phyloP scores from a whole-genome alignment of 2,329 filamentous ascomycete genomes.

The Daldinia sp. region DNA sequence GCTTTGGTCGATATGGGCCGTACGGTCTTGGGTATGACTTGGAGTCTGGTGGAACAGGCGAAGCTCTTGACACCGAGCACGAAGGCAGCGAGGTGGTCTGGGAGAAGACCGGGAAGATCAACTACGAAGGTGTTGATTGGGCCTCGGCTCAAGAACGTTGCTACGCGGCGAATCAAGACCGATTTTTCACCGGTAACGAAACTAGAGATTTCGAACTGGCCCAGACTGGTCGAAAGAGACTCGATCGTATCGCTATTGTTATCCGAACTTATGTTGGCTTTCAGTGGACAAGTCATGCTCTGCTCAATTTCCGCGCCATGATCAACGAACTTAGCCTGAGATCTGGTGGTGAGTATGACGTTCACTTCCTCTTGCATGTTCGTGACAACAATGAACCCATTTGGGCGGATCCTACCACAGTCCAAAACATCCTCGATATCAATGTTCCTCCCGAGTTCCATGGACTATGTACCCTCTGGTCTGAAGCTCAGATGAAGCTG shows the following conservation, averaged over 20 bases:
- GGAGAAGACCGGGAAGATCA: conserved; percentile 65
- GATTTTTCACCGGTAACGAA: conserved; percentile 65
- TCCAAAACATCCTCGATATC: conserved; percentile 76
- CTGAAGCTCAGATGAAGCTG: conserved; percentile 83
- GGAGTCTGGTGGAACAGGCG: conserved; percentile 76
- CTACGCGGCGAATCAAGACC: conserved; percentile 70
- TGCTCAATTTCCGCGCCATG: conserved; percentile 84
- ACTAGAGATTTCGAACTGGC: conserved; percentile 49
- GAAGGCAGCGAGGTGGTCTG: conserved; percentile 74
- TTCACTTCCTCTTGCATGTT: conserved; percentile 88
- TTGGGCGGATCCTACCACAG: conserved; percentile 81
- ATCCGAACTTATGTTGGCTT: conserved; percentile 86
- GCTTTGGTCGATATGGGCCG: conserved; percentile 84
- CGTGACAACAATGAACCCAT: conserved; percentile 83
- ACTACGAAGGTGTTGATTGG: conserved; percentile 69
- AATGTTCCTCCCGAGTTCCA: conserved; percentile 80
- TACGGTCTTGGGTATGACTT: conserved; percentile 88
- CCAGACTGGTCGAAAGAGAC: conserved; percentile 53
- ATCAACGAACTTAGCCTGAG: conserved; percentile 81
- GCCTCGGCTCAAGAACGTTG: conserved; percentile 65
- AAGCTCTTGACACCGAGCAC: conserved; percentile 78
- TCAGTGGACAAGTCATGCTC: conserved; percentile 79
- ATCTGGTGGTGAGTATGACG: conserved; percentile 83
- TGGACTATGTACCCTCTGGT: conserved; percentile 85
- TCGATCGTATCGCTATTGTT: conserved; percentile 77